Percentiles rank a stretch among this genome's conserved stretches.
Evolutionary conservation across 148 eudicot genomes (phyloP).

Genomic region (Persicaria maculosa): DNA sequence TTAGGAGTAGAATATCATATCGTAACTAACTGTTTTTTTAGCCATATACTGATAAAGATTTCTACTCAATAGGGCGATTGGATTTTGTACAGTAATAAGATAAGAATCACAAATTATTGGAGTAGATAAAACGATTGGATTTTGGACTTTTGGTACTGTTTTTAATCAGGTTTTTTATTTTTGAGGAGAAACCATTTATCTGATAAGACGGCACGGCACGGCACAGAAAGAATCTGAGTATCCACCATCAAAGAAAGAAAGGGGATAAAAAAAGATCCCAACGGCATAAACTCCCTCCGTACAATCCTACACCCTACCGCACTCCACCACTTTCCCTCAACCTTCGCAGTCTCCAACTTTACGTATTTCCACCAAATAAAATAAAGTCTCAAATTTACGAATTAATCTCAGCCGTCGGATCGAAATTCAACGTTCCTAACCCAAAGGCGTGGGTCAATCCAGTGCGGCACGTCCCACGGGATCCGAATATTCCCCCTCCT

Average conservation of each 20-base stretch:
- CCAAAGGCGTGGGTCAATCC: conserved; percentile 5
- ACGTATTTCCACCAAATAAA: background rate
- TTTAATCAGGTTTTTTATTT: too few relatives aligned
- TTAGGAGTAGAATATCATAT: too few relatives aligned
- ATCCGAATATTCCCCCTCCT: conserved; percentile 11
- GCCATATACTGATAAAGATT: too few relatives aligned
- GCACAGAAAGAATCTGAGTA: background rate
- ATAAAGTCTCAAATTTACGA: too few relatives aligned
- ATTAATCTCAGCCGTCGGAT: conserved; percentile 7
- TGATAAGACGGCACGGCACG: background rate
- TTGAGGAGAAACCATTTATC: too few relatives aligned
- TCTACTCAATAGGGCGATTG: too few relatives aligned
- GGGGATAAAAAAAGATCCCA: background rate
- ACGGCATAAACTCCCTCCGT: conserved; percentile 1
- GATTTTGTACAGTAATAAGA: too few relatives aligned
- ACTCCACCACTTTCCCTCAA: background rate
- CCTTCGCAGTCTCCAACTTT: background rate
- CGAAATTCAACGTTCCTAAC: background rate
- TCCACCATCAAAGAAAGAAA: background rate
- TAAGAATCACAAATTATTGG: too few relatives aligned
- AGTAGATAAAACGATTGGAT: too few relatives aligned
- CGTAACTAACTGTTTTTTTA: too few relatives aligned
- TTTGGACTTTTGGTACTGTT: too few relatives aligned
- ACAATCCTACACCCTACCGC: background rate
- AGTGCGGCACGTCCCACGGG: background rate